Base-by-base conservation (phyloP, 768 basidiomycete genomes). In the Lentinula edodes region DNA sequence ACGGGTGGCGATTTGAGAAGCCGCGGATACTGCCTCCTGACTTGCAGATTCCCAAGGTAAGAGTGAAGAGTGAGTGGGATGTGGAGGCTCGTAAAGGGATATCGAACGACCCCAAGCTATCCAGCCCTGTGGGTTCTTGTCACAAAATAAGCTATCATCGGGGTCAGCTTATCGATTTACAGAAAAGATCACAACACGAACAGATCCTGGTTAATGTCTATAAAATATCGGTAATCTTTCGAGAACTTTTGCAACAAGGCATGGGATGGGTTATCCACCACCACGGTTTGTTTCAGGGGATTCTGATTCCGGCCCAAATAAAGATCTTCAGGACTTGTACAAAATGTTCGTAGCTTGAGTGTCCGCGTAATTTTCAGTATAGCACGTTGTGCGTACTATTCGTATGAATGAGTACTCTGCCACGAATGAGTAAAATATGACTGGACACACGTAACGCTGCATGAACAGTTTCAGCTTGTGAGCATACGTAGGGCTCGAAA, bases 281-380 rank as follows among this genome's bases (percentile, higher is more conserved):
- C 69, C 43, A 90, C 72, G 7, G 70, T 72, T 60, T 74, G 74
- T 64, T 84, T 83, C 43, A 93, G 78, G 1, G 90, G 91, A 67
- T 94, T 93, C 62, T 78, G 78, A 60, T 82, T 83, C 45, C 79
- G 79, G 65, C 82, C 83, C 5, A 90, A 72, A 9, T 84, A 82
- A 16, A 94, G 74, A 62, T 88, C 86, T 41, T 77, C 74, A 36
- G 83, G 78, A 12, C 77, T 76, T 0, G 69, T 73, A 62, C 85
- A 85, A 53, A 85, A 82, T 1, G 92, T 89, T 48, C 92, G 83
- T n/a, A 95, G 68, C 73, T 94, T 95, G 74, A 95, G 79, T 70
- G 86, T 85, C 58, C 89, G 84, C 6, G 88, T 76, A 34, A 83
- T 80, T 70, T 93, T 93, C 79, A 91, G 89, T 12, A 91, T 73